Percentiles rank a stretch among this genome's conserved stretches.
These are phyloP conservation scores for Trametes gibbosa DNA, from an alignment of 768 basidiomycete genomes.

Conservation along the genomic window DNA sequence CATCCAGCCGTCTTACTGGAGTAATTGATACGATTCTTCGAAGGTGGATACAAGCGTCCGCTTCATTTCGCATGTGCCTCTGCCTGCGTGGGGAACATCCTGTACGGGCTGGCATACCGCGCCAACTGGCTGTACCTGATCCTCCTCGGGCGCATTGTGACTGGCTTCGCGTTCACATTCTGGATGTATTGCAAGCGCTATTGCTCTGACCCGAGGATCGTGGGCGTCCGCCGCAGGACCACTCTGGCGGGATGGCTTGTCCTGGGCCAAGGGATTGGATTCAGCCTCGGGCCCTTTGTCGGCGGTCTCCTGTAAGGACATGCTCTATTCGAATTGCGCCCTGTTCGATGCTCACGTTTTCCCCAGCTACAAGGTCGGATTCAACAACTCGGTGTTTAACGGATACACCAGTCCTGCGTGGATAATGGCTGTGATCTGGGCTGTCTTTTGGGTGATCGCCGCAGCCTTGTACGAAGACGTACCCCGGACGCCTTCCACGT, in stretches of 20 bases:
- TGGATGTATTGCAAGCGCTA: slow-evolving; percentile 72
- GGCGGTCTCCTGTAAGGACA: slow-evolving; percentile 50
- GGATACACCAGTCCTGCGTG: slow-evolving; percentile 67
- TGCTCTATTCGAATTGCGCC: not conserved
- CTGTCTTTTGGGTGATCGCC: slow-evolving; percentile 45
- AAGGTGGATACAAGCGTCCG: slow-evolving; percentile 55
- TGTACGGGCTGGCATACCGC: slow-evolving; percentile 61
- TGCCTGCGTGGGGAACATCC: slow-evolving; percentile 52
- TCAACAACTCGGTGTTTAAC: slow-evolving; percentile 56
- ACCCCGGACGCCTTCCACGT: slow-evolving; percentile 4
- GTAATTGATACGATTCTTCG: not conserved
- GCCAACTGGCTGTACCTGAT: slow-evolving; percentile 64
- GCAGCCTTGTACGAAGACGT: slow-evolving; percentile 34
- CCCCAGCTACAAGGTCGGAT: slow-evolving; percentile 51
- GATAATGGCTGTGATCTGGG: slow-evolving; percentile 58
- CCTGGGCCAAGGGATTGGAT: slow-evolving; percentile 58
- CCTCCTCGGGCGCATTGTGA: slow-evolving; percentile 66
- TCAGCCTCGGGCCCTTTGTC: slow-evolving; percentile 61
- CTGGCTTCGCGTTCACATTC: slow-evolving; percentile 56
- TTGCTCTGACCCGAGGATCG: slow-evolving; percentile 66
- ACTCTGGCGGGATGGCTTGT: slow-evolving; percentile 63
- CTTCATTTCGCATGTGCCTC: slow-evolving; percentile 53
- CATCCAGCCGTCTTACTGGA: not conserved
- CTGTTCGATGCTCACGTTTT: not conserved
- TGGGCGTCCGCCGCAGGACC: slow-evolving; percentile 61